Conservation (phyloP, 2,329 filamentous ascomycete species). For the Fusarium temperatum region DNA sequence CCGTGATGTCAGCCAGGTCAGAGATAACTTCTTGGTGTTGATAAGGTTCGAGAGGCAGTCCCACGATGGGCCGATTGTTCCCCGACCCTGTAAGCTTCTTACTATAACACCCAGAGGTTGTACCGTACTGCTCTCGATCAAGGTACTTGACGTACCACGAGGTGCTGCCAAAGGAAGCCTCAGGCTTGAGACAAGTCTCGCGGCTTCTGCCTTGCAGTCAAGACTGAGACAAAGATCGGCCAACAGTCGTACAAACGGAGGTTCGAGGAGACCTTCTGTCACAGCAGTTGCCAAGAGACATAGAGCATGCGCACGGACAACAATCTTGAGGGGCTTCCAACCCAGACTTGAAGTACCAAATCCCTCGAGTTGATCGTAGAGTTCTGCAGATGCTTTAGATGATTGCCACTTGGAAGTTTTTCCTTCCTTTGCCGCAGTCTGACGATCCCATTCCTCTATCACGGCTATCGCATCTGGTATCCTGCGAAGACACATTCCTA, state of each 20-base stretch:
- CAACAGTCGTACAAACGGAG: constrained; percentile 41
- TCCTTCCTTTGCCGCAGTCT: constrained; percentile 35
- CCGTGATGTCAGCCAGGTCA: constrained; percentile 38
- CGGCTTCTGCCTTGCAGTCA: constrained; percentile 42
- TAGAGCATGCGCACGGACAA: constrained; percentile 47
- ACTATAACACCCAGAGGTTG: constrained; percentile 38
- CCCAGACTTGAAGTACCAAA: constrained; percentile 42
- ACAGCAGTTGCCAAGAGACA: constrained; percentile 44
- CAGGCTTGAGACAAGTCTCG: constrained; percentile 35
- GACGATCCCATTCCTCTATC: constrained; percentile 48
- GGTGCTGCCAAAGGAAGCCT: constrained; percentile 25
- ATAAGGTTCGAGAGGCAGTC: constrained; percentile 38
- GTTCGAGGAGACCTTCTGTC: constrained; percentile 44
- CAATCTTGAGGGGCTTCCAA: constrained; percentile 48
- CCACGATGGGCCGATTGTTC: constrained; percentile 25
- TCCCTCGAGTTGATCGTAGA: constrained; percentile 49
- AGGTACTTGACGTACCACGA: constrained; percentile 10
- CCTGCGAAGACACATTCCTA: constrained; percentile 50
- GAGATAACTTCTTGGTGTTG: constrained; percentile 28
- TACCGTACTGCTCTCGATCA: constrained; percentile 27
- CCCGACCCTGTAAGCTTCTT: constrained; percentile 6
- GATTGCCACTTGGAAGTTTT: constrained; percentile 40
- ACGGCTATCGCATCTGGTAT: constrained; percentile 44
- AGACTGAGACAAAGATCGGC: constrained; percentile 44
- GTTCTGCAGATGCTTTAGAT: constrained; percentile 41